Evolutionary conservation across 2,329 filamentous ascomycete species (phyloP), one percentile per base, ranked within the genome.

Genomic region (Davidsoniella australis): DNA sequence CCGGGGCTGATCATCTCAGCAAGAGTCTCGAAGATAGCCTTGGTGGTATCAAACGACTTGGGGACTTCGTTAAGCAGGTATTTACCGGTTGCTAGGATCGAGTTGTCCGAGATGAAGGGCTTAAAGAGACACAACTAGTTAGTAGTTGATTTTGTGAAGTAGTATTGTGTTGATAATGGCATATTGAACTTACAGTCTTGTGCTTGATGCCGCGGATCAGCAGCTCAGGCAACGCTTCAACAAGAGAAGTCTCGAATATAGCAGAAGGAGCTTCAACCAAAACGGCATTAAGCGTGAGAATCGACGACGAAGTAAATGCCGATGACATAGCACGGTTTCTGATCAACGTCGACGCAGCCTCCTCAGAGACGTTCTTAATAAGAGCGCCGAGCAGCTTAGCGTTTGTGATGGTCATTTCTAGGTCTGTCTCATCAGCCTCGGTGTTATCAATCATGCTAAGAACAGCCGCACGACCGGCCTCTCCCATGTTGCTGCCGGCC

Each of bases 401-500:
- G 59, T 94, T 87, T 6, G 88, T 94, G 49, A 94, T 85, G 10
- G 82, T 80, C 76, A 93, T 89, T 14, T 76, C 69, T 61, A 78
- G 75, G 59, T 87, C 85, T 42, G 73, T 73, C 56, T 85, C 83
- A 53, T 85, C 83, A 3, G 74, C 68, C 54, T 94, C 87, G 56
- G 79, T 79, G 8, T 45, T 36, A 62, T 96, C 91, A 59, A 98
- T 95, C 45, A 98, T 71, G 41, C 77, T 75, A 45, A 98, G 69
- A 23, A 98, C 86, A n/a, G 88, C 80, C 53, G 79, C 75, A 49
- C 88, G 80, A 44, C 89, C 95, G 18, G 80, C 69, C 58, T 96
- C 91, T 58, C 85, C 88, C 91, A 98, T 98, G 65, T 89, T 95
- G 51, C 73, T 73, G 49, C 91, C 91, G 16, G 88, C 89, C 65